phyloP scores from a whole-genome alignment of 495 filamentous ascomycete genomes.

The Penicillium canescens region DNA sequence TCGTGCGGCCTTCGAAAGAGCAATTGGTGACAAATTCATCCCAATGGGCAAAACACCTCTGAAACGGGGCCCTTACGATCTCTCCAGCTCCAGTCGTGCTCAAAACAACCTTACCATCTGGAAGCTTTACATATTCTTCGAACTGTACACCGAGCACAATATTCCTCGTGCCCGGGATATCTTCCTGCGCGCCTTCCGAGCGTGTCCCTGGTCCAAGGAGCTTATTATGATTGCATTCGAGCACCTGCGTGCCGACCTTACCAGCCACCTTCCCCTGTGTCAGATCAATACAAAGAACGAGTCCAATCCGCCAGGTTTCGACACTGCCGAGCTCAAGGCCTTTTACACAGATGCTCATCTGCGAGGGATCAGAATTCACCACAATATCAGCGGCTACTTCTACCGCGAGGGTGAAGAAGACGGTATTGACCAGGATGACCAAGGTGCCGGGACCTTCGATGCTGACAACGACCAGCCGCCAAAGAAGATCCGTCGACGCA shows the following conservation, averaged over 20 bases:
- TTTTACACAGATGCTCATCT: conserved; percentile 1
- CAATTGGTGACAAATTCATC: conserved; percentile 41
- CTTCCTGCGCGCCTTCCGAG: conserved; percentile 49
- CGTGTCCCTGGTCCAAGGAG: conserved; percentile 78
- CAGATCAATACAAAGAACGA: neutral
- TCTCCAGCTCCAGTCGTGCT: conserved; percentile 1
- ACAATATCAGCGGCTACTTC: neutral
- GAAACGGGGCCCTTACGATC: neutral
- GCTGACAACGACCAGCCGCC: too few species aligned
- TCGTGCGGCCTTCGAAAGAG: conserved; percentile 70
- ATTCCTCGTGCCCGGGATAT: conserved; percentile 46
- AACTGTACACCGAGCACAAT: conserved; percentile 34
- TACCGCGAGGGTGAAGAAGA: too few species aligned
- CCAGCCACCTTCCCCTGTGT: neutral
- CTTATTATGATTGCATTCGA: conserved; percentile 64
- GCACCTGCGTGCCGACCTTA: conserved; percentile 38
- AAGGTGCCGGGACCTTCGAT: too few species aligned
- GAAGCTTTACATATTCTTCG: conserved; percentile 66
- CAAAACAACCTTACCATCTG: conserved; percentile 54
- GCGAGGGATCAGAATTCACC: conserved; percentile 1
- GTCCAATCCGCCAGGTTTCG: neutral
- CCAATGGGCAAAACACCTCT: conserved; percentile 6
- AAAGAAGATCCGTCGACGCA: too few species aligned
- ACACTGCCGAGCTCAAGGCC: neutral
- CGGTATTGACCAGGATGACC: too few species aligned